These are phyloP conservation scores for Aspergillus incahuasiensis DNA, from an alignment of 495 filamentous ascomycete species.

Conservation along the genomic window DNA sequence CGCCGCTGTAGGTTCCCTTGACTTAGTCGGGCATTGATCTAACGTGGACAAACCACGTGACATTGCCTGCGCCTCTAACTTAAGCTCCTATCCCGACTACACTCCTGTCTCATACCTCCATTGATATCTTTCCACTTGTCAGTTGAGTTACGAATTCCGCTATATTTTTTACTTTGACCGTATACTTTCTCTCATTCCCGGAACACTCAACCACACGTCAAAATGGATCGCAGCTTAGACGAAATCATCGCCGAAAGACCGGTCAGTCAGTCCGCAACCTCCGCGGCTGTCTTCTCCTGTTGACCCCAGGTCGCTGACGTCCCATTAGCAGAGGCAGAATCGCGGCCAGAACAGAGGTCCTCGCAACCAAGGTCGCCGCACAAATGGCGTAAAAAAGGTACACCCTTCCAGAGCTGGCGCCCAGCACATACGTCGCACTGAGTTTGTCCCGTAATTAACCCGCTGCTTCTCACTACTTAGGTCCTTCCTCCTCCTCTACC, in stretches of 20 bases:
- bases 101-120: not conserved
- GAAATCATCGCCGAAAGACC: conserved; percentile 79
- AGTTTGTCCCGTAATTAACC: conserved; percentile 25
- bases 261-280: conserved; percentile 43
- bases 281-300: not conserved
- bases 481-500: conserved; percentile 36
- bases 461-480: conserved; percentile 27
- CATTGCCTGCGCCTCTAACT: not conserved
- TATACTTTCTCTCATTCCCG: not conserved
- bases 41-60: not conserved
- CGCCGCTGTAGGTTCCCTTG: not conserved
- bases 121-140: not conserved
- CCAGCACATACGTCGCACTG: not conserved
- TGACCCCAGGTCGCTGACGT: conserved; percentile 11
- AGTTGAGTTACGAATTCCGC: not conserved
- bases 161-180: not conserved
- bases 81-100: not conserved
- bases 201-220: conserved; percentile 5
- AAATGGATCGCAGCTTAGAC: conserved; percentile 78
- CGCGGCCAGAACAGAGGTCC: conserved; percentile 40
- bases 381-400: conserved; percentile 83
- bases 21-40: too few species aligned
- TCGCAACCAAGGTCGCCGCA: conserved; percentile 59
- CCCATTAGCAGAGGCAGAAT: conserved; percentile 26
- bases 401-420: not conserved